Percentiles rank a stretch among this genome's conserved stretches.
Evolutionary conservation across 2,329 filamentous ascomycete genomes (phyloP).

Genomic region (Ophioceras dolichostomum): DNA sequence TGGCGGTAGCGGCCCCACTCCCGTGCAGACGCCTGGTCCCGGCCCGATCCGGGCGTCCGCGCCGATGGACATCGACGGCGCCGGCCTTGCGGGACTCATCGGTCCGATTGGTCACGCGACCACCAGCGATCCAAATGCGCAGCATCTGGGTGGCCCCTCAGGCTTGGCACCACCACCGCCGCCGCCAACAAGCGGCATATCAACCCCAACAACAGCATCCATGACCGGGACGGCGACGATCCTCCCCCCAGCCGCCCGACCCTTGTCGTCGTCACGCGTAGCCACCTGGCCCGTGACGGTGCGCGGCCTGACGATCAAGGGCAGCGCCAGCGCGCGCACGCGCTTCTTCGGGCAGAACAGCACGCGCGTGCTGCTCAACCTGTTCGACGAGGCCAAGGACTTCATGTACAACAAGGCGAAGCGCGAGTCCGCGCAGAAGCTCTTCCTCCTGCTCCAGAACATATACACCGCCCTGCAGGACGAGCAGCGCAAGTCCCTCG

Average conservation of each 20-base stretch:
- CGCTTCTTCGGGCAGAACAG: slow-evolving; percentile 41
- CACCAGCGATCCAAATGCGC: too few species aligned
- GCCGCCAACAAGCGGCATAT: too few species aligned
- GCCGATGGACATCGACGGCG: too few species aligned
- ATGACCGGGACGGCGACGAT: too few species aligned
- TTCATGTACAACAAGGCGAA: slow-evolving; percentile 31
- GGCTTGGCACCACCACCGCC: too few species aligned
- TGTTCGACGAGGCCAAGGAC: slow-evolving; percentile 41
- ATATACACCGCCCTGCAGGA: slow-evolving; percentile 35
- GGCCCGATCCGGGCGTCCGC: slow-evolving; percentile 8
- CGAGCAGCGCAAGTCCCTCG: slow-evolving; percentile 30
- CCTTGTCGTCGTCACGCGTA: too few species aligned
- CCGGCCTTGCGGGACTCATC: too few species aligned
- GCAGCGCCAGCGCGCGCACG: slow-evolving; percentile 29
- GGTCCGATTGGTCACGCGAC: too few species aligned
- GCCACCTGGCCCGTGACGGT: slow-evolving; percentile 25
- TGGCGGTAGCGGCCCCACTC: slow-evolving; percentile 10
- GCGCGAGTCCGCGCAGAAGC: slow-evolving; percentile 25
- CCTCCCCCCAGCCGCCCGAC: too few species aligned
- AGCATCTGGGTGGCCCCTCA: too few species aligned
- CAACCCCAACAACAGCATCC: too few species aligned
- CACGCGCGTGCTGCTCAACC: slow-evolving; percentile 38
- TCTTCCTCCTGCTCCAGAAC: slow-evolving; percentile 30
- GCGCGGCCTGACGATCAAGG: slow-evolving; percentile 36
- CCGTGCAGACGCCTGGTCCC: not conserved